These are phyloP conservation scores for Phytopythium sindhum DNA, from an alignment of 352 stramenopile genomes.

Conservation along the genomic window DNA sequence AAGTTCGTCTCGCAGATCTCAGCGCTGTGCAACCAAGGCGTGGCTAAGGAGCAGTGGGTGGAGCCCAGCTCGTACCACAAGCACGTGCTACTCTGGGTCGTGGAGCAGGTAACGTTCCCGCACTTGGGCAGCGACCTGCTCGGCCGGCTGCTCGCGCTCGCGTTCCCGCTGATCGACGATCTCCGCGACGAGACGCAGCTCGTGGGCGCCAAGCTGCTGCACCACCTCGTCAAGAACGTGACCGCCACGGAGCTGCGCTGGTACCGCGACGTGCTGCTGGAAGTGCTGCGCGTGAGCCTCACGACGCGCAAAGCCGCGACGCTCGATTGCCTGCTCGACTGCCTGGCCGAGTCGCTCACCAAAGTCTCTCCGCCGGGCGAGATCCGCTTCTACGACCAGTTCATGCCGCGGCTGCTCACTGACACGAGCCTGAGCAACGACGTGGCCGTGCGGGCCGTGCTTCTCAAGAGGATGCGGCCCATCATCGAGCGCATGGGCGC, in stretches of 20 bases:
- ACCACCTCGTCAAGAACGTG: slow-evolving; percentile 56
- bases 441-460: slow-evolving; percentile 46
- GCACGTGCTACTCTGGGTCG: slow-evolving; percentile 48
- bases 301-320: slow-evolving; percentile 53
- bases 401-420: slow-evolving; percentile 58
- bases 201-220: slow-evolving; percentile 55
- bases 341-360: slow-evolving; percentile 51
- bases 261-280: slow-evolving; percentile 74
- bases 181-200: slow-evolving; percentile 56
- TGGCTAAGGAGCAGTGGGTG: slow-evolving; percentile 71
- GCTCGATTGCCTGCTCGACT: slow-evolving; percentile 55
- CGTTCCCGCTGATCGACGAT: slow-evolving; percentile 79
- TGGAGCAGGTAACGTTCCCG: slow-evolving; percentile 54
- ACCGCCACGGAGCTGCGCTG: slow-evolving; percentile 76
- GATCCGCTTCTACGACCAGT: slow-evolving; percentile 63
- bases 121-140: slow-evolving; percentile 66
- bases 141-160: slow-evolving; percentile 66
- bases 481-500: slow-evolving; percentile 50
- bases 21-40: slow-evolving; percentile 44
- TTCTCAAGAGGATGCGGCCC: slow-evolving; percentile 46
- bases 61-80: slow-evolving; percentile 39
- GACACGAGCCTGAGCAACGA: slow-evolving; percentile 66
- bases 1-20: slow-evolving; percentile 35
- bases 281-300: slow-evolving; percentile 65
- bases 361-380: slow-evolving; percentile 57